Evolutionary conservation across 2,329 filamentous ascomycete genomes (phyloP), one percentile per base, ranked within the genome.

Genomic region (Stenocarpella maydis): DNA sequence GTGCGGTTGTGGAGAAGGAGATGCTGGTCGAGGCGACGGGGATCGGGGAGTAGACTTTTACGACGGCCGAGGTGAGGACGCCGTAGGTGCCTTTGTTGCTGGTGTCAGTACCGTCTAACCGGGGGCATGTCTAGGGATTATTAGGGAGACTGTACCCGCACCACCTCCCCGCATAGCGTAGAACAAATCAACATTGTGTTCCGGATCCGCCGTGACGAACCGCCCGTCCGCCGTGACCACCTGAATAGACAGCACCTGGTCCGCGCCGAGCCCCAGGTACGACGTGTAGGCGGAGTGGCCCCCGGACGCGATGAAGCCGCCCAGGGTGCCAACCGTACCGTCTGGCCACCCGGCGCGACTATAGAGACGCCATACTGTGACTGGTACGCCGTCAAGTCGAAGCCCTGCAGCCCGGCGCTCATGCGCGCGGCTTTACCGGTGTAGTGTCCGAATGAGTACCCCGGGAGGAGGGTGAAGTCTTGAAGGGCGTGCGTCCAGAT

Each of bases 401-500:
- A 78, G 8, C 74, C 77, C 69, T 79, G 75, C n/a, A 79, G 72
- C 1, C 80, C 80, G 17, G 80, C 73, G n/a, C 80, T 80, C n/a
- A 81, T 70, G 7, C 79, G 78, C 24, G 77, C 76, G 12, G 80
- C 81, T 58, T 75, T 77, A 3, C 81, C 80, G 3, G 49, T 74
- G 67, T 81, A 80, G 45, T 1, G 8, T n/a, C 49, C 64, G 26
- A 54, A 26, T 19, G 39, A 58, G 49, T 58, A 58, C 14, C 21
- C 21, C 4, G 55, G 55, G 28, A 58, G 9, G 4, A 63, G 28
- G 4, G 72, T 63, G 26, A 49, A 50, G 4, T 63, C 65, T 50
- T 87, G 85, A 55, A 89, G 80, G 66, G 82, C 76, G 67, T 88
- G 86, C 8, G 82, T 88, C 84, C 87, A 88, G 43, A 89, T 76